Evolutionary conservation across 352 stramenopile species (phyloP), one percentile per base, ranked within the genome.

Genomic region (Phytophthora melonis): DNA sequence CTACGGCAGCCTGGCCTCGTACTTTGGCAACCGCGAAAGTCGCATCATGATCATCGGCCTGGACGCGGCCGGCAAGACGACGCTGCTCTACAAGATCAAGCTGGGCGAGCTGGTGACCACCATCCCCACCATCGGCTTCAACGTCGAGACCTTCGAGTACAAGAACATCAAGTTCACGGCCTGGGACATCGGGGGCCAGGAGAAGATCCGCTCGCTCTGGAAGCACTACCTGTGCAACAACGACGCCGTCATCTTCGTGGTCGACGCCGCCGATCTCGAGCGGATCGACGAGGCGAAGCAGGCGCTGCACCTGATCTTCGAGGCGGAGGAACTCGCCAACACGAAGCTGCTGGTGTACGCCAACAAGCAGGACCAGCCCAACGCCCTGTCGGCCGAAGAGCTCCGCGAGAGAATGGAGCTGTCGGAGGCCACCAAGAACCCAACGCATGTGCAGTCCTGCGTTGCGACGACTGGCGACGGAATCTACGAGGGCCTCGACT

Each of bases 21-120:
- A 70, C 67, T 87, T 77, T 39, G 27, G 72, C 57, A 71, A 77
- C 75, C 75, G 68, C 30, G 68, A 85, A 47, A 82, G 75, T 23
- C 79, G 79, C 75, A 82, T 88, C 63, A 69, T 99, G 57, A 98
- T 99, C 81, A 86, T 98, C n/a, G 92, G 92, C 1, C 85, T 98
- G 13, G 97, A 99, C 81, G 95, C 92, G 23, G 97, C 96, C 21
- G 97, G 97, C 77, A 99, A 99, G 86, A 99, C 97, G 1, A 99
- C 97, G 34, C 97, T 99, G 69, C 88, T 99, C 10, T 94, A 97
- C 82, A 87, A 89, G 62, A 84, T 97, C 66, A 93, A 97, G 67
- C 74, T 97, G 25, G 87, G 84, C 11, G 84, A 94, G 56, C 21
- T 83, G 5, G 65, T 96, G 23, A 86, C 77, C 3, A 94, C 89